These are phyloP conservation scores for Ceratobasidium sp. DNA, from an alignment of 1,284 basidiomycete genomes.

Conservation along the genomic window DNA sequence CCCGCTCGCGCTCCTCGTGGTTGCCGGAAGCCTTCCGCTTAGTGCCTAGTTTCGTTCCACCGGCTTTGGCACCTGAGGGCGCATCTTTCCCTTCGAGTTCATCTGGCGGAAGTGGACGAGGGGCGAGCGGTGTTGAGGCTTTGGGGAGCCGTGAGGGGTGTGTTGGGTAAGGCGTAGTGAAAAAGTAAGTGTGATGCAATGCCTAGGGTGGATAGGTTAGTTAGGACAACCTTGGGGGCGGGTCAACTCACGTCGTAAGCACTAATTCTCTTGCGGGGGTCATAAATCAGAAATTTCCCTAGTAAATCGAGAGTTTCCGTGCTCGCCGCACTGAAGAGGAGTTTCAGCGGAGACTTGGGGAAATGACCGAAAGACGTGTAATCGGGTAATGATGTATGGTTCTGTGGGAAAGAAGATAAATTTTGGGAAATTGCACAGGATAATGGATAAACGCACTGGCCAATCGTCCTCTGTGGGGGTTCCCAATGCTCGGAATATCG, in stretches of 20 bases:
- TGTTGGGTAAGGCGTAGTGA: slow-evolving; percentile 80
- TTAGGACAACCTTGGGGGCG: slow-evolving; percentile 28
- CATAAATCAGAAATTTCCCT: slow-evolving; percentile 83
- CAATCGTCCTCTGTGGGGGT: slow-evolving; percentile 97
- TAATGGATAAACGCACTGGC: slow-evolving; percentile 73
- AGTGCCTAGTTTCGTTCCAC: slow-evolving; percentile 60
- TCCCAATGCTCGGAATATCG: slow-evolving; percentile 93
- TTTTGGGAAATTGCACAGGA: slow-evolving; percentile 41
- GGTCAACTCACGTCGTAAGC: slow-evolving; percentile 76
- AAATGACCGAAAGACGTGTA: slow-evolving; percentile 87
- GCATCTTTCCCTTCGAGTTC: slow-evolving; percentile 78
- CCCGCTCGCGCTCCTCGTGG: slow-evolving; percentile 58
- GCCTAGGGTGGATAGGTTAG: slow-evolving; percentile 63
- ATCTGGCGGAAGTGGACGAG: slow-evolving; percentile 66
- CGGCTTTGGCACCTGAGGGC: slow-evolving; percentile 58
- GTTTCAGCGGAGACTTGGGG: slow-evolving; percentile 83
- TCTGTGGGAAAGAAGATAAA: slow-evolving; percentile 63
- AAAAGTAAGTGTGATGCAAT: slow-evolving; percentile 83
- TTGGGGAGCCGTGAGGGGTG: slow-evolving; percentile 87
- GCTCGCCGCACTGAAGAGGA: slow-evolving; percentile 92
- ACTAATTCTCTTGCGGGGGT: slow-evolving; percentile 85
- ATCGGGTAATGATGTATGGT: slow-evolving; percentile 90
- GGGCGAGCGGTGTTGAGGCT: slow-evolving; percentile 60
- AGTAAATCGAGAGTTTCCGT: slow-evolving; percentile 90
- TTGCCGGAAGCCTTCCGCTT: slow-evolving; percentile 64